Base-by-base conservation (phyloP, 495 filamentous ascomycete genomes). In the Bathelium albidoporum region DNA sequence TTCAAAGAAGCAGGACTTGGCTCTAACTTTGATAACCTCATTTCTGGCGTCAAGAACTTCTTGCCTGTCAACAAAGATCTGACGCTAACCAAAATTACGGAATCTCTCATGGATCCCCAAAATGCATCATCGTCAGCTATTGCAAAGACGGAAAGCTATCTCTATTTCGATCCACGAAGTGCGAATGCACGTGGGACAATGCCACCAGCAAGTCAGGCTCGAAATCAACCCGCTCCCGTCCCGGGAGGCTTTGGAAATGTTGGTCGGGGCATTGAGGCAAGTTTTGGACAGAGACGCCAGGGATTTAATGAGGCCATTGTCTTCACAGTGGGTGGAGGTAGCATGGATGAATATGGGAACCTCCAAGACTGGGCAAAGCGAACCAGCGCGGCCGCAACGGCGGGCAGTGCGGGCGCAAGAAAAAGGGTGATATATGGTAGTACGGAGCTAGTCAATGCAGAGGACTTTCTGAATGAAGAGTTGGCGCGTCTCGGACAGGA, bases 291-390 rank as follows among this genome's bases (percentile, higher is more conserved):
- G 75, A 78, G 93, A 44, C 80, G 94, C 62, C 95, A 97, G 68
- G 92, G 91, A 2, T 99, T 95, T 72, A 90, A 86, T 32, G 95
- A 99, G 70, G 93, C 94, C 9, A 87, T 97, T 62, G 95, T 97
- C 31, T 97, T 99, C 70, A 95, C 91, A 18, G 93, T 99, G 22
- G 94, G 94, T 12, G 94, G 94, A 60, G 94, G 95, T 28, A 96
- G 91, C 69, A 97, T 97, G 91, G 95, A 97, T 68, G 95, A 99
- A 73, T 99, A 99, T 74, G 92, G 92, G 16, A 99, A 99, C 72
- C 73, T 99, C 72, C 90, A 95, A 71, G 94, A 97, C 71, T 99
- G 95, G 95, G 89, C 91, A 9, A 83, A 84, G 72, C 82, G 92
- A 61, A 88, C 87, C 7, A 84, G 80, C 61, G 80, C 82, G 39